phyloP scores from a whole-genome alignment of 23 red algal species.

The Gracilaria gracilis region DNA sequence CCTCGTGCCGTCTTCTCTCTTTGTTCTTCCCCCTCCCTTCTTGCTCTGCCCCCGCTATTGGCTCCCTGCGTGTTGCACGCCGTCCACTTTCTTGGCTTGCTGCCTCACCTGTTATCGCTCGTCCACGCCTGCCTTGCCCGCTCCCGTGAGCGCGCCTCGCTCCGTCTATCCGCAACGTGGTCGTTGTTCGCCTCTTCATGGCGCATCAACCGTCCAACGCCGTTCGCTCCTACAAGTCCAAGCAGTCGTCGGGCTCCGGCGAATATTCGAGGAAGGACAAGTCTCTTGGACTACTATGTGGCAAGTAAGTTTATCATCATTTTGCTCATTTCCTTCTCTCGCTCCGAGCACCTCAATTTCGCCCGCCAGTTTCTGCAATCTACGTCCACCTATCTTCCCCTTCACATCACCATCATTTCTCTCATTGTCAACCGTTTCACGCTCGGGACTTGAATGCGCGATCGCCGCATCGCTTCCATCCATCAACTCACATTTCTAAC shows the following conservation, averaged over 20 bases:
- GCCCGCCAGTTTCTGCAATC: not conserved
- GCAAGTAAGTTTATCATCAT: conserved; percentile 78
- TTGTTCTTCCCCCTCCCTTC: not conserved
- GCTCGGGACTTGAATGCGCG: not conserved
- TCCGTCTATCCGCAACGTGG: not conserved
- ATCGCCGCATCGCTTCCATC: not conserved
- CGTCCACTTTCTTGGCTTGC: not conserved
- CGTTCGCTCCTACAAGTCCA: conserved; percentile 33
- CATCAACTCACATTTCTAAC: not conserved
- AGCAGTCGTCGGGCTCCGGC: conserved; percentile 28
- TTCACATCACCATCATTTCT: not conserved
- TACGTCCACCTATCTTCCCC: not conserved
- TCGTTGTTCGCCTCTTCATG: conserved; percentile 26
- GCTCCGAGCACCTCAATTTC: not conserved
- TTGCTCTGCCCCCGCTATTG: not conserved
- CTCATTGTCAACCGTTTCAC: not conserved
- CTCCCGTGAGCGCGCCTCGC: not conserved
- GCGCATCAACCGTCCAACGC: conserved; percentile 5
- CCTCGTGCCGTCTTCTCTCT: conserved; percentile 19
- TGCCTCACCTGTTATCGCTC: not conserved
- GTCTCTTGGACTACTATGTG: conserved; percentile 86
- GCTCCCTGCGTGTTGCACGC: not conserved
- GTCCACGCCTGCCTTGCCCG: not conserved
- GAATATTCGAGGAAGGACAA: conserved; percentile 96
- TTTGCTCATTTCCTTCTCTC: not conserved